phyloP scores from a whole-genome alignment of 257 asterid species.

The Ballota nigra region DNA sequence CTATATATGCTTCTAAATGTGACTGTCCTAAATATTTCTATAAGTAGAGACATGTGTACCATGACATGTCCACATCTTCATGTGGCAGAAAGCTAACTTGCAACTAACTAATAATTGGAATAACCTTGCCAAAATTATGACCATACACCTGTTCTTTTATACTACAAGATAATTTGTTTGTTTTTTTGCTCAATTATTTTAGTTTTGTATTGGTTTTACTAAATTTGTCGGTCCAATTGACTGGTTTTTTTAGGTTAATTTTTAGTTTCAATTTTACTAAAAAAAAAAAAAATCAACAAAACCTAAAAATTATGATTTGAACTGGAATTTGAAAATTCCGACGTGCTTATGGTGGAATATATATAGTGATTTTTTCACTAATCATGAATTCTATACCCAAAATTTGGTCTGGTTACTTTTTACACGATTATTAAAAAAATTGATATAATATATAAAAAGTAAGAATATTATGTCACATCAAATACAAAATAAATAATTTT shows the following conservation, averaged over 20 bases:
- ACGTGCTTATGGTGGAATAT: too few relatives aligned
- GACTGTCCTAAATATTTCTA: conserved; percentile 3
- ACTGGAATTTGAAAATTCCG: too few relatives aligned
- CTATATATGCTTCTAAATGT: neutral
- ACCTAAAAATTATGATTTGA: neutral
- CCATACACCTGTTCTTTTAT: conserved; percentile 26
- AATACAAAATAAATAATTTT: too few relatives aligned
- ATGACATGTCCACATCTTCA: conserved; percentile 24
- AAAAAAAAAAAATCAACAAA: neutral
- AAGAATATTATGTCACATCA: too few relatives aligned
- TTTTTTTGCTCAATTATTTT: neutral
- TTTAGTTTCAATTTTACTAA: neutral
- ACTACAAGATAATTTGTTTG: neutral
- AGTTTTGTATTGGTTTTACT: neutral
- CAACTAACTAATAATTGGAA: neutral
- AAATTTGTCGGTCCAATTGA: too few relatives aligned
- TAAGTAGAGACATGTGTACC: conserved; percentile 21
- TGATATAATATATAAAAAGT: too few relatives aligned
- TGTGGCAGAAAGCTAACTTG: conserved; percentile 25
- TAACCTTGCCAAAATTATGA: neutral
- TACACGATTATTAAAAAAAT: too few relatives aligned
- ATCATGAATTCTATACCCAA: too few relatives aligned
- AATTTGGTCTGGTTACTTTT: too few relatives aligned
- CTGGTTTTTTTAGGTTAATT: too few relatives aligned
- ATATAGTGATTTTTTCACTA: neutral